phyloP scores from a whole-genome alignment of 1,284 basidiomycete species.

The Phaffia rhodozyma region DNA sequence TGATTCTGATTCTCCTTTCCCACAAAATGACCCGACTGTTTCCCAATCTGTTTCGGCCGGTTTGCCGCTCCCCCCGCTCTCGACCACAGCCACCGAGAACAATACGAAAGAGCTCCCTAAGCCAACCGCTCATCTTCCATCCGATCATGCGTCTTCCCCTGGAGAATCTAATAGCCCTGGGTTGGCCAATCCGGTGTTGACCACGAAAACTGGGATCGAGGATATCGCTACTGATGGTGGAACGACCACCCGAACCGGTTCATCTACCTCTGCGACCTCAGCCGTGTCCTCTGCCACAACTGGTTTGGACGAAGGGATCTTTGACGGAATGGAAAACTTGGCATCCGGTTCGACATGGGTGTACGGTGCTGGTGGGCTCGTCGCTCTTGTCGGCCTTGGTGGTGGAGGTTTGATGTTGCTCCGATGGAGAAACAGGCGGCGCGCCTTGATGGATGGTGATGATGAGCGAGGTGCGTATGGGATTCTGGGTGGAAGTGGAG shows the following conservation, averaged over 20 bases:
- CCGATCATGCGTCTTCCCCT: constrained; percentile 54
- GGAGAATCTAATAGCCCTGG: constrained; percentile 32
- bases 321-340: constrained; percentile 65
- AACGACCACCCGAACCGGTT: neutral
- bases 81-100: constrained; percentile 31
- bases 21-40: constrained; percentile 36
- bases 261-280: neutral
- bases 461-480: constrained; percentile 23
- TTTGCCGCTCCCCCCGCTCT: constrained; percentile 19
- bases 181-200: constrained; percentile 20
- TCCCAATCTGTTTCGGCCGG: constrained; percentile 25
- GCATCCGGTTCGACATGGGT: constrained; percentile 64
- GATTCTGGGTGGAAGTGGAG: constrained; percentile 27
- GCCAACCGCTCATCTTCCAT: constrained; percentile 78
- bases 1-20: constrained; percentile 35
- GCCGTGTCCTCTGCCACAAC: constrained; percentile 21
- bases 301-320: constrained; percentile 64
- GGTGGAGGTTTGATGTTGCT: constrained; percentile 46
- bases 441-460: constrained; percentile 30
- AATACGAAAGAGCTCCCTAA: constrained; percentile 56
- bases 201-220: constrained; percentile 15
- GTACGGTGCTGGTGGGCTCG: constrained; percentile 53
- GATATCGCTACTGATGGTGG: constrained; percentile 7
- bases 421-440: constrained; percentile 47
- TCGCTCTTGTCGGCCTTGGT: constrained; percentile 49